These are phyloP conservation scores for Nicotiana rustica DNA, from an alignment of 305 asterid genomes.

Conservation along the genomic window DNA sequence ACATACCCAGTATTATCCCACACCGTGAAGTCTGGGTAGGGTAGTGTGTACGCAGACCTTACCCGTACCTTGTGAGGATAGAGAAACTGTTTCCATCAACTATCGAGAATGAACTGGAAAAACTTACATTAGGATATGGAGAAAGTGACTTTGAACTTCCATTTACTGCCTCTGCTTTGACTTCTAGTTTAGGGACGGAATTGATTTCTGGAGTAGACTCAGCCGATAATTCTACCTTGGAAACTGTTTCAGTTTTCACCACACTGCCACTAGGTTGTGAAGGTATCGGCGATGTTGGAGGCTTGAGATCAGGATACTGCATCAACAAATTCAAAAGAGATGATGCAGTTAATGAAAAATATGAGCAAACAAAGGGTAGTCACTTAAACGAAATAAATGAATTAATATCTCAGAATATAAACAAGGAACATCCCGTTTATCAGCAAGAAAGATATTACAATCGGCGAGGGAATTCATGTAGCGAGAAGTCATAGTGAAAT, in stretches of 20 bases:
- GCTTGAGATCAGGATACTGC: constrained; percentile 97
- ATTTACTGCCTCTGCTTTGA: constrained; percentile 53
- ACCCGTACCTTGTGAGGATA: too few relatives aligned
- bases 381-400: background rate
- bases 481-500: too few relatives aligned
- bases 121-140: constrained; percentile 83
- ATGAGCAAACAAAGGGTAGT: background rate
- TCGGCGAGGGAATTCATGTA: background rate
- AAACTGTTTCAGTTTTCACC: constrained; percentile 5
- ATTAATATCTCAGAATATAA: background rate
- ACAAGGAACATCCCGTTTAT: background rate
- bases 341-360: background rate
- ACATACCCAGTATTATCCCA: too few relatives aligned
- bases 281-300: constrained; percentile 94
- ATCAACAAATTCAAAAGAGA: constrained; percentile 26
- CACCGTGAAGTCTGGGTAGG: too few relatives aligned
- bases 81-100: too few relatives aligned
- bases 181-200: constrained; percentile 66
- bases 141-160: constrained; percentile 68
- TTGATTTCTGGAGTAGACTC: constrained; percentile 62
- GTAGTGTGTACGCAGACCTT: too few relatives aligned
- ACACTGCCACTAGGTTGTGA: constrained; percentile 56
- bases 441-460: background rate
- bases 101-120: constrained; percentile 18
- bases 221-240: constrained; percentile 45